Evolutionary conservation across 1,284 basidiomycete species (phyloP).

Genomic region (Leccinum solheimii): DNA sequence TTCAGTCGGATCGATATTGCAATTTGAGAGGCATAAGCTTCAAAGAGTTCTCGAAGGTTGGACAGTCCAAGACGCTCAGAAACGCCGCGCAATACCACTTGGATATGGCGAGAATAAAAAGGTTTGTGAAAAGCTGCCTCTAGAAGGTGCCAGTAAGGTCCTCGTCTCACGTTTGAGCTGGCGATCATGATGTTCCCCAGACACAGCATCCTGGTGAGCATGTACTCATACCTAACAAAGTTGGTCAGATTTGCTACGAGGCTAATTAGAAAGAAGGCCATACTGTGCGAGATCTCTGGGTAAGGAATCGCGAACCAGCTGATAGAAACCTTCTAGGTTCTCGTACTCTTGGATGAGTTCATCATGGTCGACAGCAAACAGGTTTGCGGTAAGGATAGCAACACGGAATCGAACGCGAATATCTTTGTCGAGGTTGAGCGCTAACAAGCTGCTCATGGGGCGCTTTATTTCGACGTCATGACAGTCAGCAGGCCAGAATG

Average conservation of each 20-base stretch:
- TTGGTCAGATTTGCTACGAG: slow-evolving; percentile 8
- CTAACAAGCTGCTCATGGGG: slow-evolving; percentile 53
- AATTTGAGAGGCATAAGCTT: slow-evolving; percentile 78
- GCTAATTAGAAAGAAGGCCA: slow-evolving; percentile 24
- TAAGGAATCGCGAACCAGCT: slow-evolving; percentile 44
- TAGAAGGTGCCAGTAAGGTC: slow-evolving; percentile 85
- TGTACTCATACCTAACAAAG: slow-evolving; percentile 63
- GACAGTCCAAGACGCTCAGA: slow-evolving; percentile 70
- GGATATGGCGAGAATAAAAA: slow-evolving; percentile 61
- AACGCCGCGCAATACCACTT: slow-evolving; percentile 62
- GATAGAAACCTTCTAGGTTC: slow-evolving; percentile 41
- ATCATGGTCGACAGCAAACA: slow-evolving; percentile 49
- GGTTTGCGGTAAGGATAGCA: slow-evolving; percentile 59
- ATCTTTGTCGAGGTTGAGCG: slow-evolving; percentile 68
- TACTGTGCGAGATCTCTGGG: slow-evolving; percentile 49
- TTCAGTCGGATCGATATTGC: slow-evolving; percentile 61
- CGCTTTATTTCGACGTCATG: slow-evolving; percentile 33
- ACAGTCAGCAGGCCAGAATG: slow-evolving; percentile 47
- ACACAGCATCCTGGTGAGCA: slow-evolving; percentile 77
- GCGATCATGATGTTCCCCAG: slow-evolving; percentile 85
- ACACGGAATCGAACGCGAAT: slow-evolving; percentile 84
- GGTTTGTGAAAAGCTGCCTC: slow-evolving; percentile 59
- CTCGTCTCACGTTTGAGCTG: slow-evolving; percentile 79
- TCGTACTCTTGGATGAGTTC: slow-evolving; percentile 23
- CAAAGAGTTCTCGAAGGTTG: slow-evolving; percentile 68